Evolutionary conservation across 371 early-diverging fungal species (phyloP).

Genomic region (Parasitella parasitica): DNA sequence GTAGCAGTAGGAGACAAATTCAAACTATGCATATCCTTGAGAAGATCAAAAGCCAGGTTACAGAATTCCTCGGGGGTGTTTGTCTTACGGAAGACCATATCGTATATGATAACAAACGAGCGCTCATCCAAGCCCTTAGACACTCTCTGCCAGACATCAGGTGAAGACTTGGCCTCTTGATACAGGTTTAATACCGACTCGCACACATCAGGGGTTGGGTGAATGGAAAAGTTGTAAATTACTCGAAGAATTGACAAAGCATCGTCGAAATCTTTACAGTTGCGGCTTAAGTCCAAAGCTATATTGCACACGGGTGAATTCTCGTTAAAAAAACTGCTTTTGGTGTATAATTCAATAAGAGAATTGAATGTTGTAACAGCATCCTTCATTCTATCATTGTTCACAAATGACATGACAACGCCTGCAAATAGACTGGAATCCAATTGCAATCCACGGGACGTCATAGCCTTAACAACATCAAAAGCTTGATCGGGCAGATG

Average conservation of each 20-base stretch:
- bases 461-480: constrained; percentile 25
- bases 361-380: constrained; percentile 10
- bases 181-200: constrained; percentile 19
- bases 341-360: constrained; percentile 14
- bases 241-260: constrained; percentile 20
- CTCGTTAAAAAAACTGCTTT: constrained; percentile 10
- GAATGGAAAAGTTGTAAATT: constrained; percentile 17
- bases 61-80: constrained; percentile 16
- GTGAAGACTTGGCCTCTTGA: constrained; percentile 11
- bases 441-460: constrained; percentile 25
- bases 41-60: constrained; percentile 20
- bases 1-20: constrained; percentile 6
- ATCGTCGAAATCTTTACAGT: constrained; percentile 15
- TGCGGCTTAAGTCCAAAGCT: constrained; percentile 17
- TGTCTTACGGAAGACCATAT: constrained; percentile 12
- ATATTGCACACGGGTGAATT: constrained; percentile 12
- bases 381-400: constrained; percentile 7
- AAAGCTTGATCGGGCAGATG: constrained; percentile 26
- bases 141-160: constrained; percentile 14
- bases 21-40: constrained; percentile 25
- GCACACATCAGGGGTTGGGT: constrained; percentile 13
- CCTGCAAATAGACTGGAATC: constrained; percentile 23
- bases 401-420: constrained; percentile 20
- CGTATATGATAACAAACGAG: constrained; percentile 4
- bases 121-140: not conserved